phyloP scores from a whole-genome alignment of 2,329 filamentous ascomycete species.

The Amesomyces nigricolor region DNA sequence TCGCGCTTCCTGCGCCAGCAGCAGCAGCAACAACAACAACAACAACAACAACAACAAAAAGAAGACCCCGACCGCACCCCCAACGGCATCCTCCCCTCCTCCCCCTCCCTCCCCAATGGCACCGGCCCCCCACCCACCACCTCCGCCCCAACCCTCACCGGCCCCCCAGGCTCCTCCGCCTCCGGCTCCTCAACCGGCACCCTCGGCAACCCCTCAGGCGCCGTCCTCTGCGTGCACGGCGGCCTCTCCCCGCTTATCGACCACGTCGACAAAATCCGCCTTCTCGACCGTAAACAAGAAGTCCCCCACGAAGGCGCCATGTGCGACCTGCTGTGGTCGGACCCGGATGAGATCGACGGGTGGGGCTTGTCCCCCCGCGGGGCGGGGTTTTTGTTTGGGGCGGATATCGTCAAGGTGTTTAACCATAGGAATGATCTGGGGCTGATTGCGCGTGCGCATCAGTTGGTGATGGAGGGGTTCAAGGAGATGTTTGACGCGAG shows the following conservation, averaged over 20 bases:
- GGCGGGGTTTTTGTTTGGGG: constrained; percentile 91
- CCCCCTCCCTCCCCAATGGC: constrained; percentile 26
- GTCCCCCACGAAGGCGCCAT: constrained; percentile 98
- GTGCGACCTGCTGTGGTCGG: constrained; percentile 97
- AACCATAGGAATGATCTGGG: constrained; percentile 91
- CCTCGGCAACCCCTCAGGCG: constrained; percentile 66
- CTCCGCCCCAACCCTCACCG: constrained; percentile 45
- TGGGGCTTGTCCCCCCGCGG: constrained; percentile 94
- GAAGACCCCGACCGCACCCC: background rate
- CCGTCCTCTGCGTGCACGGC: constrained; percentile 92
- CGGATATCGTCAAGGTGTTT: constrained; percentile 92
- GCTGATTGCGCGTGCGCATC: constrained; percentile 88
- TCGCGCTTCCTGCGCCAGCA: constrained; percentile 58
- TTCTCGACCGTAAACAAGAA: constrained; percentile 95
- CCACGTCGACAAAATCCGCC: constrained; percentile 87
- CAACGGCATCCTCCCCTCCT: constrained; percentile 25
- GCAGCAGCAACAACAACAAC: constrained; percentile 23
- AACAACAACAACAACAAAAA: constrained; percentile 5
- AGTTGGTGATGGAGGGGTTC: constrained; percentile 98
- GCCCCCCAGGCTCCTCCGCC: constrained; percentile 74
- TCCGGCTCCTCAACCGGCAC: constrained; percentile 61
- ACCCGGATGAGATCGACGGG: constrained; percentile 95
- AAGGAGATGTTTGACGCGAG: constrained; percentile 98
- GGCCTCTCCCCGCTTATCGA: constrained; percentile 88
- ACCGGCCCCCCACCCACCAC: constrained; percentile 26